Conservation (phyloP, 768 basidiomycete species). For the Auriscalpium microsporum region DNA sequence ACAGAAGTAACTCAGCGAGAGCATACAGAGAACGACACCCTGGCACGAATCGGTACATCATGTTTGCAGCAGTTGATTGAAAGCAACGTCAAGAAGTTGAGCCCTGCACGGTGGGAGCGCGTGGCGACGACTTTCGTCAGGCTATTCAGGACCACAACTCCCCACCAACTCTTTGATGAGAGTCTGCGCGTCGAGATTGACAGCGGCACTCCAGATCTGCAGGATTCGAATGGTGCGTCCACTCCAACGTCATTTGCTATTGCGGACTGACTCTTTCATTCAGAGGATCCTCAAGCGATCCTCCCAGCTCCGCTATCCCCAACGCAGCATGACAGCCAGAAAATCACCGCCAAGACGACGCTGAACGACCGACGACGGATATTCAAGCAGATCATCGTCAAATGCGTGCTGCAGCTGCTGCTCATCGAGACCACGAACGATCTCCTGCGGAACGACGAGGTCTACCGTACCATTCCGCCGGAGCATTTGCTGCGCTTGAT, state of each 20-base stretch:
- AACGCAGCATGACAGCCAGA: constrained; percentile 42
- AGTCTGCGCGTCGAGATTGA: constrained; percentile 80
- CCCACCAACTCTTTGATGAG: constrained; percentile 94
- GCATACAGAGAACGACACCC: constrained; percentile 85
- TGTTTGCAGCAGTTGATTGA: constrained; percentile 95
- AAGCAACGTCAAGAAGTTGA: constrained; percentile 83
- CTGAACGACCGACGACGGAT: constrained; percentile 68
- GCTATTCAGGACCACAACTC: constrained; percentile 96
- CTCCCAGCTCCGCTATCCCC: constrained; percentile 87
- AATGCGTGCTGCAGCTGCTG: constrained; percentile 94
- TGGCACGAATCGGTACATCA: constrained; percentile 95
- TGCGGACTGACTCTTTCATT: constrained; percentile 5
- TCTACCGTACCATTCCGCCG: constrained; percentile 91
- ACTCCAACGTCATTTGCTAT: background rate
- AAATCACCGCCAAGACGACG: constrained; percentile 42
- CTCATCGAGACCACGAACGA: constrained; percentile 98
- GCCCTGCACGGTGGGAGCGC: constrained; percentile 78
- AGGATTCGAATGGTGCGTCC: constrained; percentile 32
- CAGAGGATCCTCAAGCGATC: constrained; percentile 48
- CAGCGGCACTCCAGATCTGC: constrained; percentile 41
- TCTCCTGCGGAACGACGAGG: constrained; percentile 81
- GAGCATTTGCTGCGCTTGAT: constrained; percentile 89
- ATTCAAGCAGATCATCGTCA: constrained; percentile 99
- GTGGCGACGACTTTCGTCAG: constrained; percentile 90
- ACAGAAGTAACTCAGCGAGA: constrained; percentile 2